Percentiles rank a stretch among this genome's conserved stretches.
Conservation (phyloP, 805 yeast species). For the Candida tammaniensis region DNA sequence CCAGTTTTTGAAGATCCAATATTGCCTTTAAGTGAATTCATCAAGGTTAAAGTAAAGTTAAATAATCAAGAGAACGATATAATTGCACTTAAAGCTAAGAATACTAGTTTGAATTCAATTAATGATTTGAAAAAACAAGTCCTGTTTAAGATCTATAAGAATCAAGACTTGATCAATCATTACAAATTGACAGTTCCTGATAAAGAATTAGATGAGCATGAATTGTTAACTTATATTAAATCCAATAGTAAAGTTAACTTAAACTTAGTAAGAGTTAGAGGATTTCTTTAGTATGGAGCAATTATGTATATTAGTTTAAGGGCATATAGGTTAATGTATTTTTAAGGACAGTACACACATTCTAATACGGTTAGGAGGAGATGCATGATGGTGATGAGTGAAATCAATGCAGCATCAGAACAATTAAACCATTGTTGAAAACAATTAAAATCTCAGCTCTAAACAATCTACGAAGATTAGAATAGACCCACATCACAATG, state of each 20-base stretch:
- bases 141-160: conserved; percentile 29
- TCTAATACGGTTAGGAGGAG: no score
- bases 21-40: conserved; percentile 3
- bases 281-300: no score
- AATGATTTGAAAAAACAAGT: conserved; percentile 25
- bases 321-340: no score
- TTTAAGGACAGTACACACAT: no score
- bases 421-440: no score
- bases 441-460: no score
- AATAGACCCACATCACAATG: no score
- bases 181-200: conserved; percentile 18
- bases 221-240: conserved; percentile 16
- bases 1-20: conserved; percentile 1
- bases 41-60: conserved; percentile 26
- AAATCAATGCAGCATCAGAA: no score
- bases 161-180: conserved; percentile 24
- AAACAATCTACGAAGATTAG: no score
- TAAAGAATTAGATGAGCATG: conserved; percentile 11
- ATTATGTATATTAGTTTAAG: no score
- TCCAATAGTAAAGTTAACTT: conserved; percentile 22
- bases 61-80: conserved; percentile 29
- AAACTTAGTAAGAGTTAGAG: conserved; percentile 19
- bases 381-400: no score
- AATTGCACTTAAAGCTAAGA: conserved; percentile 23
- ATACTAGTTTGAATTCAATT: conserved; percentile 22